Percentiles rank a stretch among this genome's conserved stretches.
Evolutionary conservation across 179 eudicot genomes (phyloP).

Genomic region (Silene noctiflora): DNA sequence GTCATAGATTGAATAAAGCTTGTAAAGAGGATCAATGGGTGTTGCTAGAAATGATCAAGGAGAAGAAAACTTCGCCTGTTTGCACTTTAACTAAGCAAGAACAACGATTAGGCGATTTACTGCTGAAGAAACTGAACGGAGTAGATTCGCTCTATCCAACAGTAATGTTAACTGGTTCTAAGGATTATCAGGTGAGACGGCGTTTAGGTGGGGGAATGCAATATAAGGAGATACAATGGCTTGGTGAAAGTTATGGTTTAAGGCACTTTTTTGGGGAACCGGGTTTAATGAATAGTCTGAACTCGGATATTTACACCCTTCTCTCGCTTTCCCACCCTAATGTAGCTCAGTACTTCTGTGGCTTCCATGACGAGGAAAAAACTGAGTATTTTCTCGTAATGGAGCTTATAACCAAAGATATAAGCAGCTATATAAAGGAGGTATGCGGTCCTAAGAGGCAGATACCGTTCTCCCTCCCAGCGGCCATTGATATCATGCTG

Average conservation of each 20-base stretch:
- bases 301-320: slow-evolving; percentile 36
- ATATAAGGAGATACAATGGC: slow-evolving; percentile 85
- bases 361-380: slow-evolving; percentile 66
- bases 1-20: slow-evolving; percentile 33
- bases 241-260: slow-evolving; percentile 71
- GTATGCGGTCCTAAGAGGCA: slow-evolving; percentile 55
- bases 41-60: slow-evolving; percentile 48
- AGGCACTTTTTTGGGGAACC: slow-evolving; percentile 52
- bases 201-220: slow-evolving; percentile 66
- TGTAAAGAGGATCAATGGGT: slow-evolving; percentile 72
- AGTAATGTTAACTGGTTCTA: slow-evolving; percentile 48
- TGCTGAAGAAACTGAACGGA: slow-evolving; percentile 44
- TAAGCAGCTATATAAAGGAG: slow-evolving; percentile 60
- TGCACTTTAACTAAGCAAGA: slow-evolving; percentile 39
- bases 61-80: slow-evolving; percentile 32
- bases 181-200: slow-evolving; percentile 69
- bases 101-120: slow-evolving; percentile 45
- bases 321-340: slow-evolving; percentile 73
- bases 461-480: slow-evolving; percentile 55
- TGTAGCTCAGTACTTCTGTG: slow-evolving; percentile 52
- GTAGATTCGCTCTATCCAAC: slow-evolving; percentile 36
- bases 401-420: slow-evolving; percentile 75
- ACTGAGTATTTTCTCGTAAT: slow-evolving; percentile 68
- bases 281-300: slow-evolving; percentile 25
- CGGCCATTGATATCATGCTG: slow-evolving; percentile 78